Conservation (phyloP, 495 filamentous ascomycete genomes). For the Ascobolus immersus region DNA sequence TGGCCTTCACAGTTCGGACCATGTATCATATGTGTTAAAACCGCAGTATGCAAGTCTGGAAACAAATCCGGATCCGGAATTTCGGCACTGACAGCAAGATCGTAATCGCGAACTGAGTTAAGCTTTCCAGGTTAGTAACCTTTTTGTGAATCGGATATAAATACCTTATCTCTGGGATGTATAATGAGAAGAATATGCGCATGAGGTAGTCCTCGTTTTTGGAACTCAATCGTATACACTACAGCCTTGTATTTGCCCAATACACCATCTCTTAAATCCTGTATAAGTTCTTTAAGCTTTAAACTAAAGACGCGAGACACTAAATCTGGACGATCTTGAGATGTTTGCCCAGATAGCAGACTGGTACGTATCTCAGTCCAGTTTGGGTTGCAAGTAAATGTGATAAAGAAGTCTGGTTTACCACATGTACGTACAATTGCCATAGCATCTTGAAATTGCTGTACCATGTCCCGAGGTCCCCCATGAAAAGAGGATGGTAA, state of each 20-base stretch:
- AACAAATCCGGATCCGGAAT: no score
- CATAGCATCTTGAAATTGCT: slow-evolving; percentile 6
- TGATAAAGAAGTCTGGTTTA: slow-evolving; percentile 10
- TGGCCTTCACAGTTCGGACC: no score
- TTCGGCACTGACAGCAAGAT: no score
- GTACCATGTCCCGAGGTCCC: background rate
- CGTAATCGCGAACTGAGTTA: no score
- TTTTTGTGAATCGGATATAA: no score
- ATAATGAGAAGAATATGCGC: slow-evolving; percentile 4
- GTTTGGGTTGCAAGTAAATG: slow-evolving; percentile 7
- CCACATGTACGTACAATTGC: slow-evolving; percentile 7
- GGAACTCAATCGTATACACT: slow-evolving; percentile 8
- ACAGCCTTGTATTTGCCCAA: slow-evolving; percentile 4
- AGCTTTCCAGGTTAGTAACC: no score
- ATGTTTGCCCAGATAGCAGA: slow-evolving; percentile 3
- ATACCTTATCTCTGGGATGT: background rate
- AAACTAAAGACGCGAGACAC: slow-evolving; percentile 6
- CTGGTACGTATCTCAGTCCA: slow-evolving; percentile 5
- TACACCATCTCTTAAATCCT: slow-evolving; percentile 3
- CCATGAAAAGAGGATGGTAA: slow-evolving; percentile 2
- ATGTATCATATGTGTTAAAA: no score
- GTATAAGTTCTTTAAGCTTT: slow-evolving; percentile 6
- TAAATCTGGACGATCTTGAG: slow-evolving; percentile 3
- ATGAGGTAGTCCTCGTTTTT: slow-evolving; percentile 7
- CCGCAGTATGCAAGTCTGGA: no score